phyloP scores from a whole-genome alignment of 2,329 filamentous ascomycete species.

The Fonsecaea pugnacius region DNA sequence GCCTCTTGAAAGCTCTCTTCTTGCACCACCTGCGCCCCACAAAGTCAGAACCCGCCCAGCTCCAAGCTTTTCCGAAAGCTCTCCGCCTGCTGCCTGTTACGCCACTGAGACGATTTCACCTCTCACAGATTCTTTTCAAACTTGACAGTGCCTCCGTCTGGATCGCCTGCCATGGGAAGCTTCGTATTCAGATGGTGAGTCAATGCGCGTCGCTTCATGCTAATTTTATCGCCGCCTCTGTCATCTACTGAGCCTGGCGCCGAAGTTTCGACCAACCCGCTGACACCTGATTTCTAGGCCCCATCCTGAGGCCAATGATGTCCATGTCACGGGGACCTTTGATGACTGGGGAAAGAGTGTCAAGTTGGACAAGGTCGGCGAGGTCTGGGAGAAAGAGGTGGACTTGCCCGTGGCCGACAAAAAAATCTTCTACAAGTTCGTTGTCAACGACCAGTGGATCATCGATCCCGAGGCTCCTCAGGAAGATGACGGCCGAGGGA shows the following conservation, averaged over 20 bases:
- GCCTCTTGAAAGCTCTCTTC: constrained; percentile 33
- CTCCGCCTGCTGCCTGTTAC: constrained; percentile 29
- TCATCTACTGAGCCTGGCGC: constrained; percentile 18
- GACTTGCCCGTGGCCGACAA: constrained; percentile 66
- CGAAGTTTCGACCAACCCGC: constrained; percentile 13
- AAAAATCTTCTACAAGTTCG: constrained; percentile 97
- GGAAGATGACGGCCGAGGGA: constrained; percentile 80
- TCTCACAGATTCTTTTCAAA: constrained; percentile 7
- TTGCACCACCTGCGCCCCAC: constrained; percentile 43
- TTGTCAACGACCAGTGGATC: constrained; percentile 90
- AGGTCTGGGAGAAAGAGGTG: constrained; percentile 79
- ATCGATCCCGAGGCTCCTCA: constrained; percentile 78
- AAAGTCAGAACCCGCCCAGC: constrained; percentile 35
- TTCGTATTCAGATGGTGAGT: constrained; percentile 38
- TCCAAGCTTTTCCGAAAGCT: constrained; percentile 30
- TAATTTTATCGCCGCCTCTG: neutral
- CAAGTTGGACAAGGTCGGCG: constrained; percentile 75
- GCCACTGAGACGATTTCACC: constrained; percentile 13
- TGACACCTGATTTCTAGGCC: constrained; percentile 63
- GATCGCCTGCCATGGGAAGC: constrained; percentile 32
- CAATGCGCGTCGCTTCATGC: constrained; percentile 1
- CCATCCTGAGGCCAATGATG: constrained; percentile 74
- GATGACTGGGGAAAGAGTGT: constrained; percentile 91
- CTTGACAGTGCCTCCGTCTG: constrained; percentile 2
- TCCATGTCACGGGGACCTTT: constrained; percentile 94